Conservation (phyloP, 805 yeast genomes). For the Starmerella khaoyaiensis region DNA sequence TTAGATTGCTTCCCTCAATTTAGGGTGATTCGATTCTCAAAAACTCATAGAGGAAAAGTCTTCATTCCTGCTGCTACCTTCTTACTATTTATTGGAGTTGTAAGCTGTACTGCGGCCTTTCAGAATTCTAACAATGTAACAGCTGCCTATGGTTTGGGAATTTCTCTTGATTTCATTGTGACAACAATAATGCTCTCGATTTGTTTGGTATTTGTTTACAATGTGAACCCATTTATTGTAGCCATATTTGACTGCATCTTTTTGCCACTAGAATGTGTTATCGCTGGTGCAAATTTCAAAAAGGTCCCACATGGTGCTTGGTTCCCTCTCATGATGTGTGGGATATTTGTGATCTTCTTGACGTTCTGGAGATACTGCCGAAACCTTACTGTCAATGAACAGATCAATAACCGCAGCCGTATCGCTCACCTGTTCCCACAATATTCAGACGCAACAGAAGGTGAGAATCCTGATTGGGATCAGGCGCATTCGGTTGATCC, state of each 20-base stretch:
- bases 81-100: constrained; percentile 40
- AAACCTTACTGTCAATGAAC: constrained; percentile 16
- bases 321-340: constrained; percentile 42
- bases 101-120: constrained; percentile 41
- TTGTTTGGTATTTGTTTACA: constrained; percentile 37
- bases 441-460: neutral
- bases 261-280: constrained; percentile 36
- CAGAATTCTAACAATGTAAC: constrained; percentile 39
- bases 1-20: constrained; percentile 44
- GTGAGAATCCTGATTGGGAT: neutral
- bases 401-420: constrained; percentile 7
- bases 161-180: constrained; percentile 41
- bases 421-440: constrained; percentile 12
- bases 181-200: constrained; percentile 38
- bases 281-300: constrained; percentile 38
- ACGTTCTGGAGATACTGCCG: constrained; percentile 40
- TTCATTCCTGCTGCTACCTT: constrained; percentile 42
- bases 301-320: constrained; percentile 50
- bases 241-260: constrained; percentile 31
- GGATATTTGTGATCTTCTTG: constrained; percentile 31
- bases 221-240: constrained; percentile 29
- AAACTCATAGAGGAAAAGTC: constrained; percentile 36
- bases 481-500: neutral
- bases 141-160: constrained; percentile 50
- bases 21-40: constrained; percentile 35